Evolutionary conservation across 1,139 yeast genomes (phyloP).

Genomic region (Starmera stellimalicola): DNA sequence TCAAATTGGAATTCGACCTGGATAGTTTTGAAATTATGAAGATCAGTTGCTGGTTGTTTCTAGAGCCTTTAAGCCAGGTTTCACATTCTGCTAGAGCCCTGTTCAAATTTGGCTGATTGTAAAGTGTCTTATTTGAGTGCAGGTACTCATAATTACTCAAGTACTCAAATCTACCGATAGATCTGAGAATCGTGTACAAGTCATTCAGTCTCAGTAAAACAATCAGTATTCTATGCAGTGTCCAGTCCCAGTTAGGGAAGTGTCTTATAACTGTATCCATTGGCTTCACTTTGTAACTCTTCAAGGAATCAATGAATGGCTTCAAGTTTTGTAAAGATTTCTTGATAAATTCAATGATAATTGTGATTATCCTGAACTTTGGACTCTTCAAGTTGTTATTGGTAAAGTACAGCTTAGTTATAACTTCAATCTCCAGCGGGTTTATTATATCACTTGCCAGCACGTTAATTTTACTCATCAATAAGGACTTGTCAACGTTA

Average conservation of each 20-base stretch:
- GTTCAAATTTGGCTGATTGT: constrained; percentile 16
- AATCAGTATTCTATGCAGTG: constrained; percentile 41
- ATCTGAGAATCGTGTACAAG: constrained; percentile 33
- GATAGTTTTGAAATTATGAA: constrained; percentile 42
- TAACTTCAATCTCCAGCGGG: constrained; percentile 24
- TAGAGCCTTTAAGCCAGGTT: constrained; percentile 35
- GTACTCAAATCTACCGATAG: constrained; percentile 35
- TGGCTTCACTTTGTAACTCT: constrained; percentile 8
- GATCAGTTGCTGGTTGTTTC: constrained; percentile 42
- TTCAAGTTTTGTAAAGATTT: constrained; percentile 6
- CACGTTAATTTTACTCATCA: constrained; percentile 12
- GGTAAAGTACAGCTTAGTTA: constrained; percentile 21
- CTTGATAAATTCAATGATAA: constrained; percentile 11
- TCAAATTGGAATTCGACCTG: constrained; percentile 16
- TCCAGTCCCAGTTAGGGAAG: constrained; percentile 29
- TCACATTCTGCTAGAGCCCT: constrained; percentile 29
- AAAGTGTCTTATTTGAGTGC: constrained; percentile 31
- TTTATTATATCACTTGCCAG: constrained; percentile 26
- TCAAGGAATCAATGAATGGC: constrained; percentile 6
- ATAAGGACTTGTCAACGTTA: constrained; percentile 17
- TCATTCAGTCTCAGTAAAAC: constrained; percentile 38
- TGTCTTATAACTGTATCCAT: constrained; percentile 18
- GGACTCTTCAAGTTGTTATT: constrained; percentile 2
- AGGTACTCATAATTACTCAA: constrained; percentile 34
- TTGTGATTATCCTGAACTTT: constrained; percentile 8